phyloP scores from a whole-genome alignment of 1,284 basidiomycete species.

The Naganishia liquefaciens region DNA sequence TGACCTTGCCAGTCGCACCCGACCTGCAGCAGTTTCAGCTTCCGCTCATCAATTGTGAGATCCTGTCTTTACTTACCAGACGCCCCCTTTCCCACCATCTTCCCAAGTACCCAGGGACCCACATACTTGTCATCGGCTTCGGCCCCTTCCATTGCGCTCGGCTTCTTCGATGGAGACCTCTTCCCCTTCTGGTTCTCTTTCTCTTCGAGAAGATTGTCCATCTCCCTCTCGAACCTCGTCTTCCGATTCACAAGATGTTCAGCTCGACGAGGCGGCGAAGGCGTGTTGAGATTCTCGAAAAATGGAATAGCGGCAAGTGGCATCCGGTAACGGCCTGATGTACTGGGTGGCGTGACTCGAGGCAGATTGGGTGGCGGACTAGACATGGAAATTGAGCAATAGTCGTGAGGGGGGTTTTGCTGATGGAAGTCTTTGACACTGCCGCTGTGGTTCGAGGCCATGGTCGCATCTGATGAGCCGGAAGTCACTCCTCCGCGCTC shows the following conservation, averaged over 20 bases:
- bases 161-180: conserved; percentile 23
- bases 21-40: conserved; percentile 61
- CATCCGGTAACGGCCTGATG: neutral
- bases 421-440: neutral
- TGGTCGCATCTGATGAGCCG: neutral
- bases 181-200: conserved; percentile 10
- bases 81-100: conserved; percentile 85
- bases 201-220: conserved; percentile 2
- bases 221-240: conserved; percentile 33
- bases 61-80: conserved; percentile 63
- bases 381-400: neutral
- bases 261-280: conserved; percentile 17
- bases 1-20: conserved; percentile 88
- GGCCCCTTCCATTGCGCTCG: conserved; percentile 30
- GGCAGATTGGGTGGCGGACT: neutral
- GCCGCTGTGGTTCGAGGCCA: neutral
- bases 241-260: conserved; percentile 17
- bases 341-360: neutral
- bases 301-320: conserved; percentile 11
- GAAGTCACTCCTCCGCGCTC: neutral
- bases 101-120: conserved; percentile 88
- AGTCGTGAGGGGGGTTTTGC: neutral
- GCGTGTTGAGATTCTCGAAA: conserved; percentile 19
- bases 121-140: conserved; percentile 59
- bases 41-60: neutral